A percentile compares a stretch with the other conserved stretches of the same genome.
Conservation (phyloP, 2,329 filamentous ascomycete genomes). For the Colletotrichum echinochloae region DNA sequence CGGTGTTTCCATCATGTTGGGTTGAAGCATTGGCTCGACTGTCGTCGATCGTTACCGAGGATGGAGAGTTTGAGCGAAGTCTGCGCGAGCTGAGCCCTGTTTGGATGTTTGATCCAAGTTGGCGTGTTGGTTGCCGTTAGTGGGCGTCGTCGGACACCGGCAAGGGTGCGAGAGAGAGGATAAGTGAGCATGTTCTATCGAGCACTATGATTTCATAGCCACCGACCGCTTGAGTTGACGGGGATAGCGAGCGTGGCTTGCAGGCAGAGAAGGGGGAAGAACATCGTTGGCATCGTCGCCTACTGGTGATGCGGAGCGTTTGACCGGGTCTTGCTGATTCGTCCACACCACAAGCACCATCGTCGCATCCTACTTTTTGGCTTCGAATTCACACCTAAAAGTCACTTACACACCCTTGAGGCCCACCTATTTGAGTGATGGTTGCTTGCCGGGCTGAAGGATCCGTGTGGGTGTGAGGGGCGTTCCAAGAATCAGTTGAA, state of each 20-base stretch:
- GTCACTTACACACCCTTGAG: conserved; percentile 52
- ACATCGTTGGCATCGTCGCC: neutral
- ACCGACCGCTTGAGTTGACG: neutral
- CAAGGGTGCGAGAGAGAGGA: no score
- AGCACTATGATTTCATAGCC: neutral
- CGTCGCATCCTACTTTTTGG: neutral
- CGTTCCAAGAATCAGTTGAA: conserved; percentile 53
- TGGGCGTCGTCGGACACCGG: neutral
- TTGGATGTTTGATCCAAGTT: neutral
- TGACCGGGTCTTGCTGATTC: neutral
- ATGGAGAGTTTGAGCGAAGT: neutral
- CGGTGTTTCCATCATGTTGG: neutral
- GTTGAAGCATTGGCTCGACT: neutral
- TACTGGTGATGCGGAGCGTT: neutral
- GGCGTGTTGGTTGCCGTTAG: neutral
- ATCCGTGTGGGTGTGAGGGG: conserved; percentile 57
- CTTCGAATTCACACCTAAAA: neutral
- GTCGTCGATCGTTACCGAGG: neutral
- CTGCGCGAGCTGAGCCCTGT: conserved; percentile 21
- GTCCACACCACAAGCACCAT: neutral
- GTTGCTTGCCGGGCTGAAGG: conserved; percentile 42
- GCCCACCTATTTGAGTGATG: conserved; percentile 50
- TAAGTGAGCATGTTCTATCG: no score
- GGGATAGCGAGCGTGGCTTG: neutral
- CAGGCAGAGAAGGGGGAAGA: neutral